phyloP scores from a whole-genome alignment of 352 stramenopile species.

The Pythium sukuiense region DNA sequence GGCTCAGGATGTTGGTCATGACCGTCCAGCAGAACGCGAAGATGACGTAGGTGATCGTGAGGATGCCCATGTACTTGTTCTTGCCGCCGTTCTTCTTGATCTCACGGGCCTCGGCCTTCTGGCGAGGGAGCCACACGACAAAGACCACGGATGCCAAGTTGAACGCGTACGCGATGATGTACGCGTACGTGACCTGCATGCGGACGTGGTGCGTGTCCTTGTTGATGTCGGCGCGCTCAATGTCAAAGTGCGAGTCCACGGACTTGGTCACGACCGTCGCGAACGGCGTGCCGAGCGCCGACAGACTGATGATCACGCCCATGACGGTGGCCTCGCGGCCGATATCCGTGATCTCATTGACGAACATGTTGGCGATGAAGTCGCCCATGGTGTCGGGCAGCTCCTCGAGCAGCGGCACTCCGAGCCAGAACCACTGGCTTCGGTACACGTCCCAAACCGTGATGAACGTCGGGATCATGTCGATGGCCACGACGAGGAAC shows the following conservation, averaged over 20 bases:
- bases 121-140: conserved; percentile 27
- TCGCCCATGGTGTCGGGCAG: conserved; percentile 24
- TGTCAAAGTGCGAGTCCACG: conserved; percentile 20
- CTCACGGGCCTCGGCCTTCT: conserved; percentile 28
- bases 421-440: conserved; percentile 27
- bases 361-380: conserved; percentile 24
- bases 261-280: conserved; percentile 26
- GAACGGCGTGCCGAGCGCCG: conserved; percentile 28
- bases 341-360: conserved; percentile 26
- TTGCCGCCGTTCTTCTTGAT: conserved; percentile 25
- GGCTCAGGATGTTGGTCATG: conserved; percentile 32
- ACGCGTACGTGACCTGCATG: conserved; percentile 28
- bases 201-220: conserved; percentile 19
- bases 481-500: conserved; percentile 24
- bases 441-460: conserved; percentile 30
- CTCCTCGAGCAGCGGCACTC: conserved; percentile 25
- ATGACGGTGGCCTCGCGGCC: conserved; percentile 31
- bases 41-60: conserved; percentile 23
- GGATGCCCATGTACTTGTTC: conserved; percentile 17
- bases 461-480: conserved; percentile 23
- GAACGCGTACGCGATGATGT: conserved; percentile 28
- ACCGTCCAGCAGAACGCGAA: conserved; percentile 28
- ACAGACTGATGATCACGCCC: conserved; percentile 28
- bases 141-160: conserved; percentile 27
- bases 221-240: conserved; percentile 17